Evolutionary conservation across 2,329 filamentous ascomycete species (phyloP), one percentile per base, ranked within the genome.

Genomic region (Fusarium sp.): DNA sequence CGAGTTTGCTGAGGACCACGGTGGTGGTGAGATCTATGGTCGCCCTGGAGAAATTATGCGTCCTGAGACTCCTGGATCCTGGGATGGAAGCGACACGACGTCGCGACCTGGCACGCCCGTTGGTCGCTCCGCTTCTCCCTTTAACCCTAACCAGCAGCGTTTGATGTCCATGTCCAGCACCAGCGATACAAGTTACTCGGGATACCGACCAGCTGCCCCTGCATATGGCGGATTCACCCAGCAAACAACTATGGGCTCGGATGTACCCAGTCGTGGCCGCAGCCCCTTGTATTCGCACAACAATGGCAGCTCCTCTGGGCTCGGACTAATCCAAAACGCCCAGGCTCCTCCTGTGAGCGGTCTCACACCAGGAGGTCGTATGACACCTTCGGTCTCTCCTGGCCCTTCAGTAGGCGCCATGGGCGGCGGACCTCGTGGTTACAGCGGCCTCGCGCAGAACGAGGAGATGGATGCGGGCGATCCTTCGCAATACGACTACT

Each of bases 1-100:
- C 3, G 96, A 98, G 76, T 98, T 98, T 83, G 91, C 91, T 2
- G 92, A 95, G 12, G 94, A 97, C 64, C 93, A 95, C 74, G 95
- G 95, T n/a, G 95, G 93, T 6, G 93, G 93, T 25, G 89, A 90
- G 35, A 85, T 92, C 8, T 92, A 90, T 71, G 93, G 92, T 4
- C 87, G 85, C 15, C 83, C 88, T 2, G 84, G 86, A 27, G 92
- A 93, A 70, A 83, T 91, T 3, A 82, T 88, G 17, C 87, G 92
- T 1, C 89, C 91, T 0, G 89, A 87, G 20, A 93, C 92, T 0
- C 91, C 92, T 0, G 86, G 87, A 14, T 90, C 88, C 32, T 82
- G 86, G 57, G 84, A 84, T 45, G 83, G 81, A 4, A 85, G 85
- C 17, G 85, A 86, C 20, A 72, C 78, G 3, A 77, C 80, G 35